Evolutionary conservation across 2,329 filamentous ascomycete species (phyloP), one percentile per base, ranked within the genome.

Genomic region (Didymella arachidicola): DNA sequence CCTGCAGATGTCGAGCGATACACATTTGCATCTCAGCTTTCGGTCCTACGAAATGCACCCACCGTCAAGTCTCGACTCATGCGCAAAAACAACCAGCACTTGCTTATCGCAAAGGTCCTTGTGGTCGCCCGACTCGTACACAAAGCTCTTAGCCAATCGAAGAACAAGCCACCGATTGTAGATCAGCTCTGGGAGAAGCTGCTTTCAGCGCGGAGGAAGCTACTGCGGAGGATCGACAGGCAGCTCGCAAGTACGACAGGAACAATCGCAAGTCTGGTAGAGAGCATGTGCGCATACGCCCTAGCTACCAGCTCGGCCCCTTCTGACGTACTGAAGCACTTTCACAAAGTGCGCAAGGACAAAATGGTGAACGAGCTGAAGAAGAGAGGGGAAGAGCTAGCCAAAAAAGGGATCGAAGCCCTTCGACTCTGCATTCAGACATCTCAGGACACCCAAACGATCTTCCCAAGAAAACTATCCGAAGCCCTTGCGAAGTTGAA

Each of bases 231-330:
- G 46, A 84, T 88, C 26, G 87, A 93, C 63, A 80, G 81, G 57
- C 79, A 78, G 4, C 76, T 83, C 75, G 73, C 73, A 6, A 74
- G 66, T 47, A 54, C 70, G 2, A 62, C 64, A 5, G 64, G 67
- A 12, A 77, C 79, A 4, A 83, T 68, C 61, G 79, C 70, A 61
- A 75, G 60, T 65, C 82, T 95, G 16, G 80, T 94, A 12, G 89
- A 92, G 66, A 87, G 89, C 0, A 82, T 97, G 65, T 90, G 88
- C 55, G 93, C 93, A 0, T 93, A 93, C 73, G 93, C 92, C 61
- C 81, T 98, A 49, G 87, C 88, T 1, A 93, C 90, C 3, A 96
- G 87, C 69, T 92, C 90, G 0, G 90, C 92, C 0, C 87, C 91
- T 0, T 87, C 86, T 57, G 93, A 97, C 72, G 89, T 92, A 0